phyloP scores from a whole-genome alignment of 176 grass and related monocot species.

The Juncus inflexus region DNA sequence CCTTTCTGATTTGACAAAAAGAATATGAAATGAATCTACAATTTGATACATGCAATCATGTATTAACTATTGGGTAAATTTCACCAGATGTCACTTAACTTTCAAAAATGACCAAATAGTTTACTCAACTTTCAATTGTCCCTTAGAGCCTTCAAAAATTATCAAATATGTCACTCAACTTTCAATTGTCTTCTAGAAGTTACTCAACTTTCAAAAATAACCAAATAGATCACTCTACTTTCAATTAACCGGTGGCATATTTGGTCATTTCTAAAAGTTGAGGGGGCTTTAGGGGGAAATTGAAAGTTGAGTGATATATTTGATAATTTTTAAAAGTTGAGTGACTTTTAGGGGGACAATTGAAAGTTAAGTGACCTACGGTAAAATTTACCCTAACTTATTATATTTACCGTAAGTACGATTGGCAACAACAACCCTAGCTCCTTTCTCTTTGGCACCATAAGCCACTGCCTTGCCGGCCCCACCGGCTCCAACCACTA shows the following conservation, averaged over 20 bases:
- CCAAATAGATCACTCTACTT: too few relatives aligned
- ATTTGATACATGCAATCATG: neutral
- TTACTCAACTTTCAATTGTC: too few relatives aligned
- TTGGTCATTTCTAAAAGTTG: too few relatives aligned
- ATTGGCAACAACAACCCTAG: slow-evolving; percentile 84
- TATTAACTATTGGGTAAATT: too few relatives aligned
- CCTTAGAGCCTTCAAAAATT: too few relatives aligned
- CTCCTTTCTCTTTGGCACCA: slow-evolving; percentile 91
- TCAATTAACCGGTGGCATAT: too few relatives aligned
- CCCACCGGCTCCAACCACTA: slow-evolving; percentile 93
- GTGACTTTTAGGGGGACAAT: neutral
- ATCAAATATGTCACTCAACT: too few relatives aligned
- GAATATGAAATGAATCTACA: neutral
- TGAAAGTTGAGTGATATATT: too few relatives aligned
- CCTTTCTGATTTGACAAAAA: slow-evolving; percentile 48
- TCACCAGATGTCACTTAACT: too few relatives aligned
- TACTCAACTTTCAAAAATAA: neutral
- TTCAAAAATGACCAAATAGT: too few relatives aligned
- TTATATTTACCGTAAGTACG: slow-evolving; percentile 77
- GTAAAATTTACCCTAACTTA: too few relatives aligned
- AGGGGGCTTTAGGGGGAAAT: too few relatives aligned
- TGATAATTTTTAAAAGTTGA: neutral
- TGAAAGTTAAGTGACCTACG: slow-evolving; percentile 5
- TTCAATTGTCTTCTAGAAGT: neutral
- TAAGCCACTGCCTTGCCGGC: slow-evolving; percentile 92